Evolutionary conservation across 1,139 yeast genomes (phyloP), one percentile per base, ranked within the genome.

Genomic region (Suhomyces atakaporum): DNA sequence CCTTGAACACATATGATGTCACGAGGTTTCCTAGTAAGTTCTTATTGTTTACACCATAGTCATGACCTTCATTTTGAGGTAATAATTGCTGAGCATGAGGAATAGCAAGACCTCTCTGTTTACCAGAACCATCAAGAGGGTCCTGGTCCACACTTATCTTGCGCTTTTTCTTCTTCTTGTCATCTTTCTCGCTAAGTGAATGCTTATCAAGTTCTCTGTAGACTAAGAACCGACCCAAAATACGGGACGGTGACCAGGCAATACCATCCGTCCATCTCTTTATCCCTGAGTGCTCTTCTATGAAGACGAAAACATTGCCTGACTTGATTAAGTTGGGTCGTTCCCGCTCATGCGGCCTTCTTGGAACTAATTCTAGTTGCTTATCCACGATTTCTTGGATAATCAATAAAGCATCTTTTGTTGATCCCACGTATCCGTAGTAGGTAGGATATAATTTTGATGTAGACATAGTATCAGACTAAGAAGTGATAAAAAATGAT

Each of bases 221-320:
- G 7, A 89, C 83, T 27, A 89, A 66, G 49, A 89, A 89, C 40
- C 94, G 70, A 3, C 95, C 95, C 27, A 87, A 69, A 20, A 89
- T 87, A 35, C 97, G 67, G 2, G 94, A 83, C 0, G 97, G 96
- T 1, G 90, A 81, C 97, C 97, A 89, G 9, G 90, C 74, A 14
- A 86, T 78, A 11, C 97, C 96, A 55, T 89, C 97, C 1, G 97
- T 89, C 97, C 97, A 89, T 38, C 97, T 69, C 57, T 85, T 85
- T 44, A 89, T 88, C 1, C 94, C 92, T 0, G 92, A 81, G 14
- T 75, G 71, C 46, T 84, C 88, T 58, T 89, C 96, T 35, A 85
- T 77, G 54, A 88, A 89, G 3, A 89, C 88, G 60, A 88, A 89
- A 1, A 88, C 82, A 49, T 82, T 79, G 1, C 97, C 97, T 9